A percentile compares a stretch with the other conserved stretches of the same genome.
These are phyloP conservation scores for Zarea fungicola DNA, from an alignment of 2,329 filamentous ascomycete species.

Conservation along the genomic window DNA sequence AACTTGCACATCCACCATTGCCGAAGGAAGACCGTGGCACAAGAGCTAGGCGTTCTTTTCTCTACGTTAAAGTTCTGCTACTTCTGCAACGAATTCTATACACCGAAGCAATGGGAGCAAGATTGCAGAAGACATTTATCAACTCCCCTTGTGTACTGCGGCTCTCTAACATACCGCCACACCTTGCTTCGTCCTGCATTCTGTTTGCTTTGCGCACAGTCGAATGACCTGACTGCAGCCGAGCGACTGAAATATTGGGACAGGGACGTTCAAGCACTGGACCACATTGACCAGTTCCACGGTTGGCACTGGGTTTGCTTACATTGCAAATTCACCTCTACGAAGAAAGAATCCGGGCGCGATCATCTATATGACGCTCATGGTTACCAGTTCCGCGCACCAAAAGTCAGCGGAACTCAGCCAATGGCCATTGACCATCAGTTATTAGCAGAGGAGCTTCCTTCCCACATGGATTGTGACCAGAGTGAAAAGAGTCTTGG, in stretches of 20 bases:
- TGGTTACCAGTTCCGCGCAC: constrained; percentile 2
- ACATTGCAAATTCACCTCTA: constrained; percentile 1
- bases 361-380: constrained; percentile 4
- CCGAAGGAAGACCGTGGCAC: neutral
- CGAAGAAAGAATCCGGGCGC: neutral
- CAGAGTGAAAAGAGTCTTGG: no score
- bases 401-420: neutral
- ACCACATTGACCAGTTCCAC: constrained; percentile 1
- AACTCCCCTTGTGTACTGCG: neutral
- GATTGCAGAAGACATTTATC: constrained; percentile 4
- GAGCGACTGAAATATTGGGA: constrained; percentile 1
- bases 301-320: constrained; percentile 2
- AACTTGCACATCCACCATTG: constrained; percentile 7
- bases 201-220: constrained; percentile 3
- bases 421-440: neutral
- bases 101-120: neutral
- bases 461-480: neutral
- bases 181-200: constrained; percentile 9
- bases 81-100: constrained; percentile 8
- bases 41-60: neutral
- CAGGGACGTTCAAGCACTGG: constrained; percentile 1
- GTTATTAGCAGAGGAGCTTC: neutral
- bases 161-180: constrained; percentile 1
- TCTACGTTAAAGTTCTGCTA: constrained; percentile 2
- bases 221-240: neutral